Evolutionary conservation across 108 stramenopile genomes (phyloP).

Genomic region (Skeletonema potamos): DNA sequence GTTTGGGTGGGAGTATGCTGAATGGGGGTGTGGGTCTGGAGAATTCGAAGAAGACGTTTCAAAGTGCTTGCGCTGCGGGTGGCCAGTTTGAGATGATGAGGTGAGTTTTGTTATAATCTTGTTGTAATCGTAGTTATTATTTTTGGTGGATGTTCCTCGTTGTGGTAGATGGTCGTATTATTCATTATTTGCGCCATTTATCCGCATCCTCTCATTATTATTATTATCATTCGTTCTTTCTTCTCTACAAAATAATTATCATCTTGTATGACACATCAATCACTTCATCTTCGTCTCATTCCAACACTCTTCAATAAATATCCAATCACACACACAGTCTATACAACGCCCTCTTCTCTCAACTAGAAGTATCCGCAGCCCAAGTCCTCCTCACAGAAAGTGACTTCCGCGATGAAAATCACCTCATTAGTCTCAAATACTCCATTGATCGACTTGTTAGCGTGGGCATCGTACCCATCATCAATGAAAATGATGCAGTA

Average conservation of each 20-base stretch:
- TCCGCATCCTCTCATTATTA: not conserved
- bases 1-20: not conserved
- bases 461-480: slow-evolving; percentile 93
- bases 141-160: not conserved
- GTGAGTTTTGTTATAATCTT: not conserved
- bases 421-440: slow-evolving; percentile 78
- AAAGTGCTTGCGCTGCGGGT: slow-evolving; percentile 94
- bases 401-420: slow-evolving; percentile 77
- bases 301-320: no score
- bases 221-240: not conserved
- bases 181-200: no score
- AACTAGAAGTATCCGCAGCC: slow-evolving; percentile 82
- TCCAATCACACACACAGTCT: slow-evolving; percentile 25
- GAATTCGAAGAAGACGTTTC: slow-evolving; percentile 84
- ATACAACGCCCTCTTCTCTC: slow-evolving; percentile 87
- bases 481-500: slow-evolving; percentile 99
- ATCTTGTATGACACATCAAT: not conserved
- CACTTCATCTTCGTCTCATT: not conserved
- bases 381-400: slow-evolving; percentile 91
- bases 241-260: not conserved
- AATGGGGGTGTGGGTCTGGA: slow-evolving; percentile 4
- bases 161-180: no score
- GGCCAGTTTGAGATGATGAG: slow-evolving; percentile 98
- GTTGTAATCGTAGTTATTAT: not conserved
- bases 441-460: slow-evolving; percentile 81